These are phyloP conservation scores for Candida methanosorbosa DNA, from an alignment of 805 yeast species.

Conservation along the genomic window DNA sequence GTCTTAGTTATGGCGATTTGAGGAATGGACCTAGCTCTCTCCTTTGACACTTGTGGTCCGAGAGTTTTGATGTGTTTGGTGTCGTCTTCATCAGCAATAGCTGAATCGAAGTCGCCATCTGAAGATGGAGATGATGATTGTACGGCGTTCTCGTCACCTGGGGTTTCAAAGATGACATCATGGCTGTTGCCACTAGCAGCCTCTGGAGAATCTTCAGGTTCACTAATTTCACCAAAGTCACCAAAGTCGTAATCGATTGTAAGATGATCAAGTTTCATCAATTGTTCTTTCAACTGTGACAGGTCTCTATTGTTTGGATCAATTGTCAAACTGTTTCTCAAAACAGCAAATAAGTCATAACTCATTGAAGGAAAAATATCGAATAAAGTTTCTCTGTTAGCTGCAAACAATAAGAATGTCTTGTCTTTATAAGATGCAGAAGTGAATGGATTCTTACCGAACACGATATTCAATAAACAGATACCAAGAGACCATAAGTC, in stretches of 20 bases:
- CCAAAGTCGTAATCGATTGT: constrained; percentile 63
- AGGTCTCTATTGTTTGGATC: constrained; percentile 84
- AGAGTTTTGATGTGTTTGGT: constrained; percentile 7
- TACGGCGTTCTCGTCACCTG: too few species aligned
- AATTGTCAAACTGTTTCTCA: constrained; percentile 68
- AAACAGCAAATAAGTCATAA: constrained; percentile 75
- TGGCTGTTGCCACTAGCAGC: too few species aligned
- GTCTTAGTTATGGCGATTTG: too few species aligned
- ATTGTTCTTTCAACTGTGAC: constrained; percentile 47
- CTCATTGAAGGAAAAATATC: constrained; percentile 90
- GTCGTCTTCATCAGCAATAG: constrained; percentile 6
- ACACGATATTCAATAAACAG: constrained; percentile 73
- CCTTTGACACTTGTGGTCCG: constrained; percentile 18
- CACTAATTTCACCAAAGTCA: constrained; percentile 11
- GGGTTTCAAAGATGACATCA: constrained; percentile 10
- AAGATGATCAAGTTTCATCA: constrained; percentile 52
- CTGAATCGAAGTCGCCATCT: too few species aligned
- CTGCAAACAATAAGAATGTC: constrained; percentile 75
- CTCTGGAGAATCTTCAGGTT: too few species aligned
- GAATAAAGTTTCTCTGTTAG: constrained; percentile 80
- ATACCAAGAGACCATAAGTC: constrained; percentile 91
- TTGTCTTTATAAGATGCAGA: constrained; percentile 73
- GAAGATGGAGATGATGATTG: too few species aligned
- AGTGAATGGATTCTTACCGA: constrained; percentile 80
- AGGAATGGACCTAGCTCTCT: constrained; percentile 12